These are phyloP conservation scores for Flammula alnicola DNA, from an alignment of 1,284 basidiomycete species.

Conservation along the genomic window DNA sequence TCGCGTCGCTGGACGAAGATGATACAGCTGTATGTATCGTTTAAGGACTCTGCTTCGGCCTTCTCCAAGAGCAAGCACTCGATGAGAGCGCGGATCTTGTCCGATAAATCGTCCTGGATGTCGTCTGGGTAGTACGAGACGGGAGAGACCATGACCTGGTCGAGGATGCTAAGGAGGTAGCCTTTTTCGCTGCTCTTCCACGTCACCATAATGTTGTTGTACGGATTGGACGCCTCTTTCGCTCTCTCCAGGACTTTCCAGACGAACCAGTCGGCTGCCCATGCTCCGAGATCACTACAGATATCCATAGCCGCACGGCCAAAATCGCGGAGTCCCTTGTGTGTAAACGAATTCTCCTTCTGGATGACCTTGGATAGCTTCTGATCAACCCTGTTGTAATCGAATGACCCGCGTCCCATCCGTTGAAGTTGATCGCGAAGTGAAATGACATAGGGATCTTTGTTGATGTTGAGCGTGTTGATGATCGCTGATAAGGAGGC, in stretches of 20 bases:
- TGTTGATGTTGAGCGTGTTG: constrained; percentile 56
- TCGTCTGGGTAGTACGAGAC: constrained; percentile 53
- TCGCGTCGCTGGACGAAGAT: constrained; percentile 79
- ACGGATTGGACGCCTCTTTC: constrained; percentile 47
- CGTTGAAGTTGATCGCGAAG: constrained; percentile 52
- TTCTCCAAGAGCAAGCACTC: constrained; percentile 61
- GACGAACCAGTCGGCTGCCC: constrained; percentile 80
- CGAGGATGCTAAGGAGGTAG: constrained; percentile 57
- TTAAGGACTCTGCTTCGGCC: constrained; percentile 46
- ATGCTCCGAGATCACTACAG: constrained; percentile 63
- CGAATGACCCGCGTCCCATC: constrained; percentile 39
- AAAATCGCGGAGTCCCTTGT: constrained; percentile 68
- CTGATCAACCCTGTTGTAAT: constrained; percentile 61
- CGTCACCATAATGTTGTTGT: constrained; percentile 50
- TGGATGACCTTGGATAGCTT: constrained; percentile 61
- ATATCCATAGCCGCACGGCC: constrained; percentile 59
- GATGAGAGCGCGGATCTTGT: constrained; percentile 63
- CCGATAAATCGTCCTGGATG: constrained; percentile 53
- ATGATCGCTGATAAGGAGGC: constrained; percentile 49
- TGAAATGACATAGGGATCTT: constrained; percentile 64
- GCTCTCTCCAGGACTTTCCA: constrained; percentile 59
- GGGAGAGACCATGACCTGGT: constrained; percentile 44
- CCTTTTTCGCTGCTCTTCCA: constrained; percentile 63
- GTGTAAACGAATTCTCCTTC: constrained; percentile 64
- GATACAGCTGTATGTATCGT: constrained; percentile 69